These are phyloP conservation scores for Raddia distichophylla DNA, from an alignment of 176 grass and related monocot species.

Conservation along the genomic window DNA sequence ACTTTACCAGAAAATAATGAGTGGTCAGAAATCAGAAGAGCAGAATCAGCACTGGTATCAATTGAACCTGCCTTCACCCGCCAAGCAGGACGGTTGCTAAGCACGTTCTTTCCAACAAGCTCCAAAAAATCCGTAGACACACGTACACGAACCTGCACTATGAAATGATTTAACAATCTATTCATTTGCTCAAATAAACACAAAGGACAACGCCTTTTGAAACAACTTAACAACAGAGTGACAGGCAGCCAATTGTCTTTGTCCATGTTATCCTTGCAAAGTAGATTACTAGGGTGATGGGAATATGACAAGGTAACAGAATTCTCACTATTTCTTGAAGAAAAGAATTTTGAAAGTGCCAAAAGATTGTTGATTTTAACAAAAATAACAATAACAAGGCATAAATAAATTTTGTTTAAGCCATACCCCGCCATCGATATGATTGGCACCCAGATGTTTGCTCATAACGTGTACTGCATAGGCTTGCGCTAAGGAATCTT, in stretches of 20 bases:
- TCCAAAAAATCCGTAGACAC: conserved; percentile 80
- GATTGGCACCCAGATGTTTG: conserved; percentile 56
- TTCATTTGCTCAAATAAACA: background rate
- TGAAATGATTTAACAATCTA: conserved; percentile 21
- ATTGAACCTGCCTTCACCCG: conserved; percentile 74
- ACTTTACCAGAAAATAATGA: conserved; percentile 72
- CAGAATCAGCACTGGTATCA: conserved; percentile 55
- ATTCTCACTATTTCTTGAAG: background rate
- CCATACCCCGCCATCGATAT: conserved; percentile 78
- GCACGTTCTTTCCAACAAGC: conserved; percentile 62
- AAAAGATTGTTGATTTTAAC: background rate
- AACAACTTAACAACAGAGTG: conserved; percentile 9
- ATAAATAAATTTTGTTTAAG: conserved; percentile 21
- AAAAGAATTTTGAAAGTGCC: background rate
- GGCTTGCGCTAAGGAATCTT: conserved; percentile 61
- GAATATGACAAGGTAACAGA: background rate
- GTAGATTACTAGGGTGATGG: background rate
- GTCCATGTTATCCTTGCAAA: background rate
- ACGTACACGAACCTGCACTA: conserved; percentile 53
- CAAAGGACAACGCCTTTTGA: conserved; percentile 2
- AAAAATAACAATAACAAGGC: background rate
- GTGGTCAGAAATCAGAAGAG: conserved; percentile 88
- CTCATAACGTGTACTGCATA: conserved; percentile 74
- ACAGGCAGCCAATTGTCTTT: background rate
- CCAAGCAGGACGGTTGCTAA: conserved; percentile 62